Base-by-base conservation (phyloP, 257 asterid species). In the Lavandula angustifolia region DNA sequence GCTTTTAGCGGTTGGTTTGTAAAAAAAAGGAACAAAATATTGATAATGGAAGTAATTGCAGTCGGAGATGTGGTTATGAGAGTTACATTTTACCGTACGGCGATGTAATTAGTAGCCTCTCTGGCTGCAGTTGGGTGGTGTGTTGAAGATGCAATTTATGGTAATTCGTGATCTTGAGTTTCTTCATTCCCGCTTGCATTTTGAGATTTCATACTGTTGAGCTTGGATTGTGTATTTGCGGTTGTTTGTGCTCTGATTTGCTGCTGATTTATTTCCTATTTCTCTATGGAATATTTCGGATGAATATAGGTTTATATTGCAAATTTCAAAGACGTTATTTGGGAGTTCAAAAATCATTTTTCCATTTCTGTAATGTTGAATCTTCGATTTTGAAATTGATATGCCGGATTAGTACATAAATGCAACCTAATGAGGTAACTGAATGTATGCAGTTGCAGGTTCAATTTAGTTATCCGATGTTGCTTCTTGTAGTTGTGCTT, bases 161-260 rank as follows among this genome's bases (percentile, higher is more conserved):
- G 35, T 54, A 40, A 47, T 64, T 54, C 43, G 42, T 58, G 62
- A 63, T 63, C 72, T 55, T 55, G 16, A 33, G 40, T 60, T 22
- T 70, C 42, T 53, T 60, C 6, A 17, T 53, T 54, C 44, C 17
- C 3, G 46, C 37, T 63, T 62, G 52, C 37, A 2, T 49, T 64
- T 64, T 10, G 50, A 27, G 53, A 54, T 10, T 14, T 9, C 7
- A 7, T 46, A 9, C 12, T 17, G 40, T 44, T 9, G 7, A 8
- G 13, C 70, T 65, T 63, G 47, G 35, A 43, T 35, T 46, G 31
- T 42, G 13, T 54, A 9, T 7, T 66, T 13, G 46, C 13, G 8
- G 14, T 42, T 16, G 16, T 17, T 55, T 43, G 37, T 44, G 64
- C 27, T 67, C 16, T 32, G 17, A 37, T 56, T 34, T 35, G 59